Evolutionary conservation across 345 rosid species (phyloP).

Genomic region (Excoecaria agallocha): DNA sequence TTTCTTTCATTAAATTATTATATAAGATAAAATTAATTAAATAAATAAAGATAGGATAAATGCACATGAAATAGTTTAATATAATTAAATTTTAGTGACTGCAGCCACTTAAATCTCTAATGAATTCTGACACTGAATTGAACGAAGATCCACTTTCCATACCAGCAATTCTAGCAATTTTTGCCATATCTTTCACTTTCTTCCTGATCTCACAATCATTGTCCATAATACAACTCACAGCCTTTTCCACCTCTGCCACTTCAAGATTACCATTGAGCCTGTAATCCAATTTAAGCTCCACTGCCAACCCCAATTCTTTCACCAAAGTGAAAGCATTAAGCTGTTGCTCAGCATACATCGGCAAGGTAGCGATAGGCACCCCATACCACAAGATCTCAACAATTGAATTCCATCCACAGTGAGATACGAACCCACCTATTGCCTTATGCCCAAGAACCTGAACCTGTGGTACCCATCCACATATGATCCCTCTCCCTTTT

Average conservation of each 20-base stretch:
- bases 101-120: background rate
- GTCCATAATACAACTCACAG: slow-evolving; percentile 1
- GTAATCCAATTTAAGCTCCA: slow-evolving; percentile 28
- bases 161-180: background rate
- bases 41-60: too few species aligned
- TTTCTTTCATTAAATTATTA: too few species aligned
- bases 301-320: slow-evolving; percentile 20
- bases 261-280: slow-evolving; percentile 5
- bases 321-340: slow-evolving; percentile 26
- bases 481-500: slow-evolving; percentile 15
- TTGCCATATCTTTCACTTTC: slow-evolving; percentile 10
- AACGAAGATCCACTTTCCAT: slow-evolving; percentile 13
- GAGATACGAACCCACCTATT: slow-evolving; percentile 25
- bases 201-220: slow-evolving; percentile 7
- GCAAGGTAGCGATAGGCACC: slow-evolving; percentile 21
- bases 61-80: too few species aligned
- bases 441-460: slow-evolving; percentile 22
- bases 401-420: slow-evolving; percentile 32
- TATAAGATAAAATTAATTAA: too few species aligned
- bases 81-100: too few species aligned
- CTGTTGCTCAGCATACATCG: slow-evolving; percentile 30
- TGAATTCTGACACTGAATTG: background rate
- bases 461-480: slow-evolving; percentile 30
- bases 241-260: slow-evolving; percentile 5
- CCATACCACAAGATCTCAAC: slow-evolving; percentile 30